A percentile compares a stretch with the other conserved stretches of the same genome.
phyloP scores from a whole-genome alignment of 495 filamentous ascomycete species.

The Penicillium ucsense region DNA sequence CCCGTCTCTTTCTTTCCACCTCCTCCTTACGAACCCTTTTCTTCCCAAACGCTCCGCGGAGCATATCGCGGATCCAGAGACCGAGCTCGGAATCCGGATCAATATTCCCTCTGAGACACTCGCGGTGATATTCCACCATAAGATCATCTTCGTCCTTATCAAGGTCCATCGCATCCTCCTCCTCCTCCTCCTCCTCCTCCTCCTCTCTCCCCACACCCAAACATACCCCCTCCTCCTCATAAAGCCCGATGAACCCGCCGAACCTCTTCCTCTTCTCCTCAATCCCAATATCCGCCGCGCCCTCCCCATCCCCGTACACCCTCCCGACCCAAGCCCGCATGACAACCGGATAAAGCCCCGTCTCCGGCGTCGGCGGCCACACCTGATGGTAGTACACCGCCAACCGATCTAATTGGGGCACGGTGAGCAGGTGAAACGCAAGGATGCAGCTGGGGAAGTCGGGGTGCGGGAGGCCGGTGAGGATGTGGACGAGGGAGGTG shows the following conservation, averaged over 20 bases:
- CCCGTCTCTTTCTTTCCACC: too few species aligned
- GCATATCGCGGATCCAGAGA: too few species aligned
- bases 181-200: background rate
- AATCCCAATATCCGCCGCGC: slow-evolving; percentile 24
- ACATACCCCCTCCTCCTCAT: background rate
- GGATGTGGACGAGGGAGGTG: slow-evolving; percentile 18
- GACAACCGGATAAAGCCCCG: slow-evolving; percentile 51
- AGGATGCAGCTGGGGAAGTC: slow-evolving; percentile 58
- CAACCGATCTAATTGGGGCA: slow-evolving; percentile 57
- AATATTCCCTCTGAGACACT: background rate
- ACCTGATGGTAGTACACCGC: slow-evolving; percentile 70
- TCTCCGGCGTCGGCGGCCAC: slow-evolving; percentile 40
- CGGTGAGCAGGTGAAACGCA: slow-evolving; percentile 66
- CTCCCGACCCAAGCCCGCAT: slow-evolving; percentile 37
- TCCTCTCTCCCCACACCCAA: background rate
- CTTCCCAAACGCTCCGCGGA: too few species aligned
- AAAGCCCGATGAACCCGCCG: slow-evolving; percentile 53
- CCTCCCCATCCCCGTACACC: slow-evolving; percentile 4
- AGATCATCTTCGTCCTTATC: background rate
- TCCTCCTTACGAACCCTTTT: too few species aligned
- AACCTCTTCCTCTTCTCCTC: slow-evolving; percentile 53
- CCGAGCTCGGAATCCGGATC: too few species aligned
- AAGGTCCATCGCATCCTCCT: background rate
- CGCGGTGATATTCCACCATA: background rate
- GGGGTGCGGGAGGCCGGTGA: slow-evolving; percentile 49